Evolutionary conservation across 805 yeast genomes (phyloP), one percentile per base, ranked within the genome.

Genomic region (Pichia deserticola): DNA sequence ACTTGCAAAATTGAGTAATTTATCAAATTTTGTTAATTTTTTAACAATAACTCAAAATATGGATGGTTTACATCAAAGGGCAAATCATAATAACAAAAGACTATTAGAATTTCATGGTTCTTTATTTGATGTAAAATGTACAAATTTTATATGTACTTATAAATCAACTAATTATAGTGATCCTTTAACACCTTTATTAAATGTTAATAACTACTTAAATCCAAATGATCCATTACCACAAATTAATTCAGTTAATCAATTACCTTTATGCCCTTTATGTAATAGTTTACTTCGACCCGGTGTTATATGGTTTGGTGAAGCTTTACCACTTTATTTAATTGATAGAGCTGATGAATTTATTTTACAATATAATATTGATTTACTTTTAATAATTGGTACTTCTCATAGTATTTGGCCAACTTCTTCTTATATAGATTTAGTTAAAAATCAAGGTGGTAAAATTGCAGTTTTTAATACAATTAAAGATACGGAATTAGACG

Each of bases 241-340:
- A 13, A 65, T 88, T 1, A 67, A 72, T 4, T 76, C 67, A 43
- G 4, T 50, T 5, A 60, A 65, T 1, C 79, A 79, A 2, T 71
- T 88, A 10, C 96, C 96, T 1, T 75, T 65, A 38, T 89, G 97
- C 62, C 96, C 96, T 0, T 68, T 67, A 10, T 89, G 97, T 61
- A 61, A 70, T n/a, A 84, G 82, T 0, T 61, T 85, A 11, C 66
- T 89, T 51, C 71, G 97, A 27, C 97, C 97, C 0, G 96, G 93
- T 0, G 95, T 89, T 4, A 90, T 89, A 6, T 89, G 96, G 97
- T 88, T 85, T 66, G 97, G 97, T n/a, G 97, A 89, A 65, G 75
- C 89, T 13, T 68, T 89, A 42, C 88, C 95, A 0, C 64, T 86
- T 48, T 67, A 67, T 44, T 75, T 74, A 11, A 76, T 89, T 50